Percentiles rank a stretch among this genome's conserved stretches.
phyloP scores from a whole-genome alignment of 768 basidiomycete genomes.

The Tephrocybe rancida region DNA sequence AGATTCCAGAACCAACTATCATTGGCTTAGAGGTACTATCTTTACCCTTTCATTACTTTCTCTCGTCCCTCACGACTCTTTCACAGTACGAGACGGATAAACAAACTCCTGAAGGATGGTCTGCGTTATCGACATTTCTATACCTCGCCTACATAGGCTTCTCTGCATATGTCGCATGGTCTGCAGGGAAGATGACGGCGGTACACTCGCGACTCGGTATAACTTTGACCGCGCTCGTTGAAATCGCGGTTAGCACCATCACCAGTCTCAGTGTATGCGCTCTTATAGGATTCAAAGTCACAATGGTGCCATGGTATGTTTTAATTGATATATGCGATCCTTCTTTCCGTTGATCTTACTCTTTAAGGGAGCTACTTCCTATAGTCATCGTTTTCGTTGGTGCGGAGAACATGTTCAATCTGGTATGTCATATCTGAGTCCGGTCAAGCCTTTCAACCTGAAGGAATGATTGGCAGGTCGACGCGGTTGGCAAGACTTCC shows the following conservation, averaged over 20 bases:
- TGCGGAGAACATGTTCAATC: slow-evolving; percentile 95
- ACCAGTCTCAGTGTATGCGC: slow-evolving; percentile 94
- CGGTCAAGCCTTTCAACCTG: not conserved
- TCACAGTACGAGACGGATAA: slow-evolving; percentile 55
- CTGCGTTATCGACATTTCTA: slow-evolving; percentile 68
- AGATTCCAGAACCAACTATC: slow-evolving; percentile 39
- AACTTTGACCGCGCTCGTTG: slow-evolving; percentile 90
- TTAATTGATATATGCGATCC: slow-evolving; percentile 17
- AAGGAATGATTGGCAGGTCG: slow-evolving; percentile 52
- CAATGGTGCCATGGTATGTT: slow-evolving; percentile 87
- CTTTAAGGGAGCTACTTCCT: slow-evolving; percentile 78
- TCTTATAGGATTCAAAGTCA: slow-evolving; percentile 84
- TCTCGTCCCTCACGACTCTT: not conserved
- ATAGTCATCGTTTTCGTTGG: slow-evolving; percentile 95
- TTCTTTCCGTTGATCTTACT: slow-evolving; percentile 3
- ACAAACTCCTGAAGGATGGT: slow-evolving; percentile 48
- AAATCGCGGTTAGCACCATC: slow-evolving; percentile 90
- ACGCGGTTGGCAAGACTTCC: slow-evolving; percentile 82
- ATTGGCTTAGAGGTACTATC: slow-evolving; percentile 47
- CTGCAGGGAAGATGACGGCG: slow-evolving; percentile 74
- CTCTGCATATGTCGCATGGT: slow-evolving; percentile 73
- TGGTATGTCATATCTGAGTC: slow-evolving; percentile 51
- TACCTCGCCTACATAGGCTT: slow-evolving; percentile 80
- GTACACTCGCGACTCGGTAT: slow-evolving; percentile 92
- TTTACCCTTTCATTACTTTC: not conserved